These are phyloP conservation scores for Nicotiana benthamiana DNA, from an alignment of 257 asterid genomes.

Conservation along the genomic window DNA sequence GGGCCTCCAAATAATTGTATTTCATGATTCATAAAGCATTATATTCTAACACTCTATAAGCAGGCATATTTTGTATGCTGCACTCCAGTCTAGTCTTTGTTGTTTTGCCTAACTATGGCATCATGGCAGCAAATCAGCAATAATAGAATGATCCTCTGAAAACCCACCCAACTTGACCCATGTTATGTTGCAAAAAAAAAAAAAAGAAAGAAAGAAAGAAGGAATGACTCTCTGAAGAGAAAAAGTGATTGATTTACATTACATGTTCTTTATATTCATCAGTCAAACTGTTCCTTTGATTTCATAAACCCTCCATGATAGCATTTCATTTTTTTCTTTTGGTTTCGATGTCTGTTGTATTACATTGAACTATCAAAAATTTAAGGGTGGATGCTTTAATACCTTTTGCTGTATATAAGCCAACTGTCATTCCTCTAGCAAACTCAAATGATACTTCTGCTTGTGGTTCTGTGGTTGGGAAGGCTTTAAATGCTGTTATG, in stretches of 20 bases:
- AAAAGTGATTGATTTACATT: background rate
- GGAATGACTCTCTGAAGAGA: background rate
- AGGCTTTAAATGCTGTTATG: background rate
- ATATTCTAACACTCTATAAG: background rate
- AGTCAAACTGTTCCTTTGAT: background rate
- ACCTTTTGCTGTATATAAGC: background rate
- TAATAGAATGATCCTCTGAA: background rate
- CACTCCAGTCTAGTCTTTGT: background rate
- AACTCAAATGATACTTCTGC: background rate
- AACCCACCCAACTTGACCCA: no score
- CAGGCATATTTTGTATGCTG: background rate
- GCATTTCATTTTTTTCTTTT: no score
- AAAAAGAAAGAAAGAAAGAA: no score
- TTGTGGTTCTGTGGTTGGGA: background rate
- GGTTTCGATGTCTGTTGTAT: no score
- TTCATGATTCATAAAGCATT: no score
- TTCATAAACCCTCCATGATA: background rate
- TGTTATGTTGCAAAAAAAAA: no score
- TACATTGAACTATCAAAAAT: background rate
- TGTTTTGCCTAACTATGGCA: background rate
- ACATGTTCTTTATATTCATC: background rate
- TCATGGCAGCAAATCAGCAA: background rate
- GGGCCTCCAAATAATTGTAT: no score
- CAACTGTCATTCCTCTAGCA: slow-evolving; percentile 1
- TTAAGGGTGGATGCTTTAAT: background rate